Base-by-base conservation (phyloP, 805 yeast genomes). In the Monosporozyma unispora region DNA sequence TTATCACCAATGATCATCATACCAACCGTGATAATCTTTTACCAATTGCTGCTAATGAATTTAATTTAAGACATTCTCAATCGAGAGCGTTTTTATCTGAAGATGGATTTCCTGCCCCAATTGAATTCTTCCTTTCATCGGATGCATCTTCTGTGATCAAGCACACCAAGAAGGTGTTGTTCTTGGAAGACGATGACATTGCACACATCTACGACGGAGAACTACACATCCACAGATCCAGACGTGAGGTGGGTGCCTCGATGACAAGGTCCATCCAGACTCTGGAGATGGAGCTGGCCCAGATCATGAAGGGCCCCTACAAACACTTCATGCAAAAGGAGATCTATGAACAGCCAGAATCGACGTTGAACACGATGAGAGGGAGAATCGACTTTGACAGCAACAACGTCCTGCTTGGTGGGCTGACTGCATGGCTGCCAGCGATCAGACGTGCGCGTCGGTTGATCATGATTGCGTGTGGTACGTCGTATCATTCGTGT, bases 191-290 rank as follows among this genome's bases (percentile, higher is more conserved):
- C 70, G 97, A 93, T 66, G 99, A 93, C 71, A 89, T 93, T 69
- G 99, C 97, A 38, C 99, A 93, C 69, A 89, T 93, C 57, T 89
- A 85, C 69, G 96, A 89, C 64, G 99, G 99, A 69, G 98, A 93
- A 74, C 78, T 93, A 67, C 99, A 93, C 70, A 93, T 93, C 56
- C 99, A 93, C 73, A 85, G 99, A 70, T 95, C 96, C 49, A 81
- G 87, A 65, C 85, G 83, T 65, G 86, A 81, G 56, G 88, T 82
- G 19, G 89, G 87, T 59, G 90, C 85, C 63, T 82, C 96, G n/a
- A 82, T 96, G 52, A 87, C 89, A 48, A 85, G 99, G 76, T 85
- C 91, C 48, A 95, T 93, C 62, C 96, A 93, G 72, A 93, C 97
- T 45, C 77, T 93, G 62, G 99, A 93, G 73, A 78, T 93, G 84